phyloP scores from a whole-genome alignment of 139 green algal genomes.

The Edaphochlamys debaryana region DNA sequence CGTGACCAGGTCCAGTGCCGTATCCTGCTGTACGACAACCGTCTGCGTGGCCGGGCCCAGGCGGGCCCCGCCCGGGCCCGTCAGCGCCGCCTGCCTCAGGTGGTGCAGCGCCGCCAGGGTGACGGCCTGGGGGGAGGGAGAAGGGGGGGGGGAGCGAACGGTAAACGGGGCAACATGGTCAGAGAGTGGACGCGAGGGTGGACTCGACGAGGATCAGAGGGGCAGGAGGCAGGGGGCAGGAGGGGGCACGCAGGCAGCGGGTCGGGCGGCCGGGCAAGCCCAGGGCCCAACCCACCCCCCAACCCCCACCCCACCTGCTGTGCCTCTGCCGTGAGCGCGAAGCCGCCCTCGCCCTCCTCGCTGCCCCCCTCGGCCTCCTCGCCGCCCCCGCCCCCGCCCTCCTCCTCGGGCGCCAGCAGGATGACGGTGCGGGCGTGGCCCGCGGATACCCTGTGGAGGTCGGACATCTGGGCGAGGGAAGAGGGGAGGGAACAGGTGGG shows the following conservation, averaged over 20 bases:
- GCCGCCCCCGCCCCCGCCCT: not conserved
- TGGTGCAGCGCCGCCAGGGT: conserved; percentile 42
- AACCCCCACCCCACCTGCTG: not conserved
- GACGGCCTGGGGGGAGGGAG: conserved; percentile 21
- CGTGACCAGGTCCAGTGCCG: not conserved
- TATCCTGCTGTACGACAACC: conserved; percentile 45
- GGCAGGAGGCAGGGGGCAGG: no score
- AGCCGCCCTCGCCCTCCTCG: not conserved
- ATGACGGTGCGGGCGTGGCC: conserved; percentile 52
- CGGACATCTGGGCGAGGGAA: conserved; percentile 37
- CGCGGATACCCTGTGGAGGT: conserved; percentile 49
- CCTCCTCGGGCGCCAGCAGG: conserved; percentile 47
- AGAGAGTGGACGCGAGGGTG: no score
- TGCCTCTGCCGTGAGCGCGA: not conserved
- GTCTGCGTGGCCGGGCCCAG: conserved; percentile 12
- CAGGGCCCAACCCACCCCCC: no score
- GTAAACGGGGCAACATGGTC: not conserved
- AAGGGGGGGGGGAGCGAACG: not conserved
- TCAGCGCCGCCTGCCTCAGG: conserved; percentile 3
- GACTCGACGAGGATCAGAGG: no score
- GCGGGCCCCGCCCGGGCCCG: not conserved
- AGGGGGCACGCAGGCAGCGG: no score
- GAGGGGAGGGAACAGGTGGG: not conserved
- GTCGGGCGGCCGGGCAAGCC: no score
- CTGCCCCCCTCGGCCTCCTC: not conserved